Conservation (phyloP, 768 basidiomycete genomes). For the Rhodotorula taiwanensis region DNA sequence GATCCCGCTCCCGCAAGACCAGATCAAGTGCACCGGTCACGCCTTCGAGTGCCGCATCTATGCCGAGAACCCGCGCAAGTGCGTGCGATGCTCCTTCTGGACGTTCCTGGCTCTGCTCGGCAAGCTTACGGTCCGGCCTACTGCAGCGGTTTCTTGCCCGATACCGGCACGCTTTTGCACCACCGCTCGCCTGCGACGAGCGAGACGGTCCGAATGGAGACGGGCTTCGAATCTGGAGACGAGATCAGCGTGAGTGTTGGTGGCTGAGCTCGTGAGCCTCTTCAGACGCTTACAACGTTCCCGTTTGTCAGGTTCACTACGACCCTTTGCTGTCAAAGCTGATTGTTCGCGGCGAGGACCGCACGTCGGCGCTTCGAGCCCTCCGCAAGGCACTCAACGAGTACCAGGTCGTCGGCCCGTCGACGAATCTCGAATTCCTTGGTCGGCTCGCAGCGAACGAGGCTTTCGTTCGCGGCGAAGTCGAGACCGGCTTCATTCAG, state of each 20-base stretch:
- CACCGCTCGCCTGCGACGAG: conserved; percentile 73
- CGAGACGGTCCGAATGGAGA: conserved; percentile 68
- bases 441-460: conserved; percentile 66
- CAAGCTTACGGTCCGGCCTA: too few relatives aligned
- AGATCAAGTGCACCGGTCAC: conserved; percentile 81
- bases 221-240: conserved; percentile 64
- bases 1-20: conserved; percentile 66
- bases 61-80: conserved; percentile 84
- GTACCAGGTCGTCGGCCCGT: conserved; percentile 82
- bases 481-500: conserved; percentile 88
- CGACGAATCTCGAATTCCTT: conserved; percentile 87
- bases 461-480: conserved; percentile 67
- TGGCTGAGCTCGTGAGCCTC: not conserved
- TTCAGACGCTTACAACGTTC: not conserved
- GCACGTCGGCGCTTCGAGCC: conserved; percentile 73
- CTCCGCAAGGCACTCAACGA: conserved; percentile 74
- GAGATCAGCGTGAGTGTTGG: conserved; percentile 41
- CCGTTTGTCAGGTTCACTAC: conserved; percentile 57
- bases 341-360: conserved; percentile 76
- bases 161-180: conserved; percentile 74
- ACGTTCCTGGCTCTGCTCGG: too few relatives aligned
- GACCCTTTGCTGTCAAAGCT: conserved; percentile 90
- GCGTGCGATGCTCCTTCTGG: conserved; percentile 7
- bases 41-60: conserved; percentile 94
- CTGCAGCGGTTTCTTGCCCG: conserved; percentile 68